phyloP scores from a whole-genome alignment of 108 stramenopile genomes.

The Nitzschia putrida region DNA sequence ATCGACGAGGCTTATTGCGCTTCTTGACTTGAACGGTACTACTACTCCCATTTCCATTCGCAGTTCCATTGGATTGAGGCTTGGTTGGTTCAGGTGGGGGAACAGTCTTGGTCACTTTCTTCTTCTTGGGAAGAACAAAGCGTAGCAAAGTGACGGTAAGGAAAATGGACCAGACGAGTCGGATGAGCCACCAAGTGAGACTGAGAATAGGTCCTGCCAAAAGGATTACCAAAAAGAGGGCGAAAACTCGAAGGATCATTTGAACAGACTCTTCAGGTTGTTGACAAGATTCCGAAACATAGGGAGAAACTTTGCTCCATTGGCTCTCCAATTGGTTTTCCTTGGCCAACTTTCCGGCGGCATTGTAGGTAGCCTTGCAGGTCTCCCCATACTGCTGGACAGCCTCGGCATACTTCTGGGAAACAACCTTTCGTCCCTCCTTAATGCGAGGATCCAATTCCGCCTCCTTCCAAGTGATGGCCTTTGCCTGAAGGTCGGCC shows the following conservation, averaged over 20 bases:
- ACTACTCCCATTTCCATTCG: too few relatives aligned
- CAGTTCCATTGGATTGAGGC: too few relatives aligned
- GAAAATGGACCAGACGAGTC: conserved; percentile 5
- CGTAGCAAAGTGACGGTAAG: conserved; percentile 17
- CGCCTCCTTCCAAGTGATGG: background rate
- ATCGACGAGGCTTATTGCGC: too few relatives aligned
- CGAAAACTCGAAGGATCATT: background rate
- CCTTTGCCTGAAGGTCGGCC: background rate
- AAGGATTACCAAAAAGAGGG: conserved; percentile 1
- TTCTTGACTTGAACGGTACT: too few relatives aligned
- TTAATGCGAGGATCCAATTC: conserved; percentile 18
- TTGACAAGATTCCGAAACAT: conserved; percentile 13
- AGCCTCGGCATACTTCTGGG: background rate
- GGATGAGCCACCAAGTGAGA: conserved; percentile 18
- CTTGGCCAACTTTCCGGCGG: conserved; percentile 3
- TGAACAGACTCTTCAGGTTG: conserved; percentile 16
- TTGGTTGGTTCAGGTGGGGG: too few relatives aligned
- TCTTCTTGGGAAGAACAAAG: conserved; percentile 2
- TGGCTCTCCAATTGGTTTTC: background rate
- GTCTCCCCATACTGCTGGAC: background rate
- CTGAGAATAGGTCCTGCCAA: conserved; percentile 25
- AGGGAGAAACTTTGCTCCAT: background rate
- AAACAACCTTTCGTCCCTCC: background rate
- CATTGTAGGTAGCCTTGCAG: background rate
- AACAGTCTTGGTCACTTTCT: too few relatives aligned